Base-by-base conservation (phyloP, 441 rosid genomes). In the Melastoma candidum region DNA sequence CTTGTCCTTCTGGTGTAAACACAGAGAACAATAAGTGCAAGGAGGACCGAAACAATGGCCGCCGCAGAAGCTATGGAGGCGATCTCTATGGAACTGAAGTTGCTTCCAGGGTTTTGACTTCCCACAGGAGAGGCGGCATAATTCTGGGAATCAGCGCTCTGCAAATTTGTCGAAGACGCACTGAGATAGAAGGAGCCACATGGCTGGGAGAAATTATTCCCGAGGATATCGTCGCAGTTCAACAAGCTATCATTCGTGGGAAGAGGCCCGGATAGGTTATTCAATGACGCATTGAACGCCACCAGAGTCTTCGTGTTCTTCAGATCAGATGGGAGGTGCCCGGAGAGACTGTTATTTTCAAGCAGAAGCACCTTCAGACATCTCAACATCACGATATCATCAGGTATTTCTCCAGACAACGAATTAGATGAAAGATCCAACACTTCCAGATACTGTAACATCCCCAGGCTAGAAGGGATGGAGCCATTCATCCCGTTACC, bases 31-130 rank as follows among this genome's bases (percentile, higher is more conserved):
- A 86, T 75, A 57, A 90, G 81, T 36, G 82, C 76, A 1, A 86
- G 26, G 26, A 90, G 94, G 53, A 90, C 95, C 0, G 82, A 79
- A 48, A 86, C 83, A 26, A 86, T 86, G 44, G 84, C 85, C 0
- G 87, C 80, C 41, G 94, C 94, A 11, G 90, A 84, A 36, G 85
- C 71, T 53, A 90, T 76, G 7, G 95, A 86, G 46, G 94, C 95
- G 60, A 90, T 75, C 71, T 90, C 94, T 17, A 86, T 82, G 22
- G 87, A 76, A 44, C 63, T 82, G 60, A 88, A 77, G 54, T 71
- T 56, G 45, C 3, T 53, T n/a, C 53, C 54, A 7, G 36, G 63
- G 2, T 11, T 44, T 39, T 68, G 63, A 46, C 49, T 58, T 17
- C 54, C 72, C 5, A 54, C 4, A 1, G 74, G 57, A 7, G 79